Evolutionary conservation across 2,329 filamentous ascomycete genomes (phyloP).

Genomic region (Ophiosphaerella herpotricha): DNA sequence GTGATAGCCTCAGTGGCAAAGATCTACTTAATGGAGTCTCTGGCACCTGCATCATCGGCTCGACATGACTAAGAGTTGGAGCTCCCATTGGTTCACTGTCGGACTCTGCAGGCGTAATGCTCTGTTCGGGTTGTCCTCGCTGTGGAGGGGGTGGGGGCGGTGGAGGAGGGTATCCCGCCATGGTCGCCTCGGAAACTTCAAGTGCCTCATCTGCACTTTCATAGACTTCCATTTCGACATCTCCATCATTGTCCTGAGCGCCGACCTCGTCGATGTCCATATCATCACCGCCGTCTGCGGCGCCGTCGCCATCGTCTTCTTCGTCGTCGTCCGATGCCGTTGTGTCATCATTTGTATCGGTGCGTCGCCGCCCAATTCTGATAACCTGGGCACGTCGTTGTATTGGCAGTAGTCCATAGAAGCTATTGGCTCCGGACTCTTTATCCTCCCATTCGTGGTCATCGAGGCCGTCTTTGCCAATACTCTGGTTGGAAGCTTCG

Average conservation of each 20-base stretch:
- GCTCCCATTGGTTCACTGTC: conserved; percentile 69
- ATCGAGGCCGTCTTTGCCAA: conserved; percentile 79
- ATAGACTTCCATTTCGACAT: conserved; percentile 56
- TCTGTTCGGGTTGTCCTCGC: conserved; percentile 58
- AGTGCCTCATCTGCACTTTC: conserved; percentile 65
- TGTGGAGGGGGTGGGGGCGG: conserved; percentile 51
- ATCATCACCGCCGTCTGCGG: conserved; percentile 47
- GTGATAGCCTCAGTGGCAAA: conserved; percentile 57
- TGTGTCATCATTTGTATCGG: conserved; percentile 53
- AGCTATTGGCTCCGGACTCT: conserved; percentile 43
- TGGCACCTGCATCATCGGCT: conserved; percentile 74
- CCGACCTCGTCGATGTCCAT: conserved; percentile 54
- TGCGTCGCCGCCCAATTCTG: conserved; percentile 26
- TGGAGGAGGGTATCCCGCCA: conserved; percentile 74
- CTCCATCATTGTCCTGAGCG: conserved; percentile 53
- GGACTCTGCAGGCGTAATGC: conserved; percentile 72
- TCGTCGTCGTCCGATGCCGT: conserved; percentile 51
- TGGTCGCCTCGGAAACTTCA: conserved; percentile 76
- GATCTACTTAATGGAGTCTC: conserved; percentile 68
- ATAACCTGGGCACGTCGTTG: conserved; percentile 35
- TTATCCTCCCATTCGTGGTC: conserved; percentile 73
- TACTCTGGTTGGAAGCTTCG: conserved; percentile 74
- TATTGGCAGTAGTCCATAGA: conserved; percentile 31
- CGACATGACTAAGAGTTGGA: conserved; percentile 66
- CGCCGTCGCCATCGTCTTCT: conserved; percentile 52